phyloP scores from a whole-genome alignment of 2,329 filamentous ascomycete genomes.

The Xylaria sp. region DNA sequence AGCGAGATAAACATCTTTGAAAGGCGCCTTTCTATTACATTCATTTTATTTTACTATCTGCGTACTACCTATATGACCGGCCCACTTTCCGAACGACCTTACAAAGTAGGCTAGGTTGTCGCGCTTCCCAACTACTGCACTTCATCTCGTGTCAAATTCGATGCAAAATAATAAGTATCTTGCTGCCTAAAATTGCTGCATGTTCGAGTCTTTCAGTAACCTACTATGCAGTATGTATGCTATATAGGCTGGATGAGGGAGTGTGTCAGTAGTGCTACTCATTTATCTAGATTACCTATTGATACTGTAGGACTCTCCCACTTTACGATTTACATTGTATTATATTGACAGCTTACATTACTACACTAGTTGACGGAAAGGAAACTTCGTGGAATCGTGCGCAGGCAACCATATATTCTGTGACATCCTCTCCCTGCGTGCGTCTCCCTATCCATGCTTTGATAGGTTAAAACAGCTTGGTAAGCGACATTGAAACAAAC shows the following conservation, averaged over 20 bases:
- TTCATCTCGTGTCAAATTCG: neutral
- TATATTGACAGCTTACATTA: too few relatives aligned
- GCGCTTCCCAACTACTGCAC: neutral
- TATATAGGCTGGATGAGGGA: neutral
- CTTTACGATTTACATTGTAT: too few relatives aligned
- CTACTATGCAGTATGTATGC: neutral
- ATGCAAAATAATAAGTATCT: neutral
- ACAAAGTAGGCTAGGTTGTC: too few relatives aligned
- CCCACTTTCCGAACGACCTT: constrained; percentile 2
- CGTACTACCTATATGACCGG: neutral
- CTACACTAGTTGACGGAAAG: too few relatives aligned
- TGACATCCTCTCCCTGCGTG: too few relatives aligned
- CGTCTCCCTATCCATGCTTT: too few relatives aligned
- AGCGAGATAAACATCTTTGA: neutral
- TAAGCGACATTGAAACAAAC: neutral
- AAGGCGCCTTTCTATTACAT: neutral
- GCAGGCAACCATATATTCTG: too few relatives aligned
- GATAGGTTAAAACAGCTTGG: neutral
- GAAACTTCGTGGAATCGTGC: too few relatives aligned
- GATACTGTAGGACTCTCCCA: too few relatives aligned
- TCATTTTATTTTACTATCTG: neutral
- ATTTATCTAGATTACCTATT: too few relatives aligned
- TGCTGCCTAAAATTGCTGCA: neutral
- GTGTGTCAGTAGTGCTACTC: neutral
- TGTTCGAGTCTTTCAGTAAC: too few relatives aligned